phyloP scores from a whole-genome alignment of 305 asterid genomes.

The Fraxinus ornus region DNA sequence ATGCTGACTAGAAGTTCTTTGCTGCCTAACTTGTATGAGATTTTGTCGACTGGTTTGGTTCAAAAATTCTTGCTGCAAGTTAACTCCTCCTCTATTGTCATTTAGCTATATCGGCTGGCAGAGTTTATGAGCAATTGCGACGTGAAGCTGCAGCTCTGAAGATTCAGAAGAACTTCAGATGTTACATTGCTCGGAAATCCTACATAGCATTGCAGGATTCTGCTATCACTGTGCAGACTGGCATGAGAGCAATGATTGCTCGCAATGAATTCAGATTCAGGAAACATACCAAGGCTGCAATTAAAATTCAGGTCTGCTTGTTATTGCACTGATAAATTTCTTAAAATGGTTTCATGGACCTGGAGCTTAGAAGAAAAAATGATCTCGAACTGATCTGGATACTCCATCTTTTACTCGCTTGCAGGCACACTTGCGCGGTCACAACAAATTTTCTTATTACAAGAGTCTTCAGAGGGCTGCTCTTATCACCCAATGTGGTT shows the following conservation, averaged over 20 bases:
- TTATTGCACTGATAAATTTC: slow-evolving; percentile 18
- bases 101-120: slow-evolving; percentile 81
- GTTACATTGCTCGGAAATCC: slow-evolving; percentile 59
- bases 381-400: slow-evolving; percentile 17
- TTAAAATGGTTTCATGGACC: slow-evolving; percentile 18
- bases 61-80: slow-evolving; percentile 10
- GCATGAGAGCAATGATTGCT: slow-evolving; percentile 92
- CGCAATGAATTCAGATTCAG: slow-evolving; percentile 77
- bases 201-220: slow-evolving; percentile 62
- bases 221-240: slow-evolving; percentile 75
- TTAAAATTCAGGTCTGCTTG: slow-evolving; percentile 69
- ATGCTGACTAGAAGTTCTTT: slow-evolving; percentile 8
- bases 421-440: slow-evolving; percentile 81
- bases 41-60: slow-evolving; percentile 23
- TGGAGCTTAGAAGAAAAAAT: slow-evolving; percentile 17
- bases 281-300: slow-evolving; percentile 93
- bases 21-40: slow-evolving; percentile 17
- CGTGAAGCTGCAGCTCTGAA: slow-evolving; percentile 83
- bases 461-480: slow-evolving; percentile 80
- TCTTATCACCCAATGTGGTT: slow-evolving; percentile 85
- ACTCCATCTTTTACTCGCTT: slow-evolving; percentile 28
- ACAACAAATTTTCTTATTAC: slow-evolving; percentile 64
- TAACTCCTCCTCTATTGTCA: slow-evolving; percentile 16
- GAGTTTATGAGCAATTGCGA: slow-evolving; percentile 80
- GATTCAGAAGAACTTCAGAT: slow-evolving; percentile 90